Evolutionary conservation across 805 yeast species (phyloP), one percentile per base, ranked within the genome.

Genomic region (Saccharomyces jurei): DNA sequence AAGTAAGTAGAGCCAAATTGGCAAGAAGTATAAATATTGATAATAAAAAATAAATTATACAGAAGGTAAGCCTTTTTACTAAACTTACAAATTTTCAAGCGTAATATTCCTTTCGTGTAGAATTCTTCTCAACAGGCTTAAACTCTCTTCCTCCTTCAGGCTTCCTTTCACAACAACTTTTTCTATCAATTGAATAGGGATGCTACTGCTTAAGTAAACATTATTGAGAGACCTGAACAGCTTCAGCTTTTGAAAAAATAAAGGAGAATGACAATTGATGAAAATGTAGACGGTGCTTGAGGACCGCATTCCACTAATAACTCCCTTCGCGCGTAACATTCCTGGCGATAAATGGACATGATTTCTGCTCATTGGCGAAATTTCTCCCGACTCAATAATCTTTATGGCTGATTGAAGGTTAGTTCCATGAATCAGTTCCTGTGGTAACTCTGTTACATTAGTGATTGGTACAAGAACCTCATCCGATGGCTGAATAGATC

Each of bases 341-440:
- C 84, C 84, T 1, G 81, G 72, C 0, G 98, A 88, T 66, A 92
- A 77, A 71, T 94, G 99, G 17, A 94, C 81, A 67, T 94, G 98
- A 59, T 85, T 85, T 62, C 99, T 74, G 31, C 68, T 71, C 96
- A 90, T 88, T 56, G 71, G 75, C 14, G 77, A 76, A 26, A 94
- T 71, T 0, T 89, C 90, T 0, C 82, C 82, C 3, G 76, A 60
- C 27, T 70, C 52, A n/a, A 77, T 53, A 3, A 87, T 87, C 22
- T 65, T 54, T 1, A 71, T 63, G 60, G 86, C 71, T 29, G 79
- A 81, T 2, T 68, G 65, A 4, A 56, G 53, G 55, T 75, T 81
- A 0, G 98, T 92, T 3, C 98, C 98, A 68, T 94, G 99, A 21
- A 89, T 82, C 2, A 89, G 77, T 1, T 68, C 65, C 0, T 58